Evolutionary conservation across 2,329 filamentous ascomycete genomes (phyloP), one percentile per base, ranked within the genome.

Genomic region (Setomelanomma holmii): DNA sequence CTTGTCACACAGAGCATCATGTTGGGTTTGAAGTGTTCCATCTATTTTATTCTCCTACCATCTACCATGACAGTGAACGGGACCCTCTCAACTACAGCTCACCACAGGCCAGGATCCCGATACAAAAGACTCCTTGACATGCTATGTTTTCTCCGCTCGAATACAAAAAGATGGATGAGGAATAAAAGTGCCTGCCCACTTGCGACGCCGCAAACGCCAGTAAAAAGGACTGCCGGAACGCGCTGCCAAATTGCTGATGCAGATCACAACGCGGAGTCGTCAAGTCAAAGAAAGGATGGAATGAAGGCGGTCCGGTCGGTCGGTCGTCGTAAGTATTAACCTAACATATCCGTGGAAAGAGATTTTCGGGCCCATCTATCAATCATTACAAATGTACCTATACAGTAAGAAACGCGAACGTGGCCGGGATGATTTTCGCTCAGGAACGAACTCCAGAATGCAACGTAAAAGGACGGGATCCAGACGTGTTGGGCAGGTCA

Each of bases 361-460:
- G 60, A 67, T 71, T 72, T 72, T 71, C 61, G 62, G 64, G 67
- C 64, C 68, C 69, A 64, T 73, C 70, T 73, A 73, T 73, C 60
- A 67, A 71, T 73, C 71, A 74, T 74, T 74, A 74, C 69, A 74
- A 30, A 74, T 64, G 62, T 74, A 72, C 68, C 71, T 73, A 71
- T 74, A 74, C 71, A 74, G 66, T 60, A 64, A 69, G 60, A 62
- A 65, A 40, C 34, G 45, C 40, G 34, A 38, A 68, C 60, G 60
- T 67, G 64, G 58, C 60, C 55, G 54, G 53, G 57, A 51, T 66
- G 53, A 52, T 45, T 60, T 51, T 66, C 68, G 68, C 68, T 71
- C 65, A 66, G 62, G 56, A 64, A 70, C 63, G 51, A 64, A 72
- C 69, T 66, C 70, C 67, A 58, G 58, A 62, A 72, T 73, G 66